These are phyloP conservation scores for Saccharomyces hybrid DNA, from an alignment of 1,139 yeast genomes.

Conservation along the genomic window DNA sequence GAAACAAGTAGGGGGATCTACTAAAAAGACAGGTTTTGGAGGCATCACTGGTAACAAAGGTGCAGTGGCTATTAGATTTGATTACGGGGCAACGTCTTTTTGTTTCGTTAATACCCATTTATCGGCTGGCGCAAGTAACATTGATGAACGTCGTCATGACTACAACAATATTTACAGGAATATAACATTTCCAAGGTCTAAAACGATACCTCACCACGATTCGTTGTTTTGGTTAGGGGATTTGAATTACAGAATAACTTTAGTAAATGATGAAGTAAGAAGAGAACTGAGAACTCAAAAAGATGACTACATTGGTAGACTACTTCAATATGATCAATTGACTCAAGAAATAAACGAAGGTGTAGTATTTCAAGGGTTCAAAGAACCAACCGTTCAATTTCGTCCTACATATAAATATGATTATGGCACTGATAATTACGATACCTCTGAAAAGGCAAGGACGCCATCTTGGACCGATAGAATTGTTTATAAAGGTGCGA, in stretches of 20 bases:
- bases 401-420: conserved; percentile 92
- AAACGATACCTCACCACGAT: conserved; percentile 62
- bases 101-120: conserved; percentile 83
- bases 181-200: conserved; percentile 44
- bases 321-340: conserved; percentile 72
- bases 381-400: conserved; percentile 69
- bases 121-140: conserved; percentile 81
- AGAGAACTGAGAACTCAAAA: conserved; percentile 34
- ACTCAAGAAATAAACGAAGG: conserved; percentile 63
- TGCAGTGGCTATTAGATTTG: conserved; percentile 78
- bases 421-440: conserved; percentile 68
- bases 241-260: conserved; percentile 72
- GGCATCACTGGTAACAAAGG: conserved; percentile 97
- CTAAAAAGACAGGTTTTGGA: conserved; percentile 89
- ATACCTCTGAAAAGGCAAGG: conserved; percentile 83
- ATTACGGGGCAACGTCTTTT: conserved; percentile 63
- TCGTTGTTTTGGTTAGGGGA: conserved; percentile 92
- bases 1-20: conserved; percentile 63
- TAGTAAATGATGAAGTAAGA: conserved; percentile 64
- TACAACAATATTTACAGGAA: conserved; percentile 51
- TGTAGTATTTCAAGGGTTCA: conserved; percentile 64
- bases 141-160: conserved; percentile 79
- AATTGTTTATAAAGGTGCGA: conserved; percentile 55
- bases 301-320: conserved; percentile 41
- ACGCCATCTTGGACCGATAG: conserved; percentile 98